Percentiles rank a stretch among this genome's conserved stretches.
Evolutionary conservation across 78 protist genomes (phyloP).

Genomic region (Acrasis kona): DNA sequence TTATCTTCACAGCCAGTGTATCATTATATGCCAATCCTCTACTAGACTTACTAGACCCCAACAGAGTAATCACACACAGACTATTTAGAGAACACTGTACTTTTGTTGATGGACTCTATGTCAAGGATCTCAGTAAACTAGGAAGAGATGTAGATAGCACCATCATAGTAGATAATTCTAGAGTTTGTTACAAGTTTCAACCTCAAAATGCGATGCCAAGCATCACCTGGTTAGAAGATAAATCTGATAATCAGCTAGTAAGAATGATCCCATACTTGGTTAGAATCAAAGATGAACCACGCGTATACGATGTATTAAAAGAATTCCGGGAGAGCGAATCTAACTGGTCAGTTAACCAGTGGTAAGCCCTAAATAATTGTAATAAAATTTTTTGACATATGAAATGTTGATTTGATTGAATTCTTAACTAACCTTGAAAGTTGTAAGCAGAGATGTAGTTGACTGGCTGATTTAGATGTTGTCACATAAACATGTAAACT

Average conservation of each 20-base stretch:
- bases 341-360: too few species aligned
- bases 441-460: too few species aligned
- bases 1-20: slow-evolving; percentile 79
- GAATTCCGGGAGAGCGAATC: too few species aligned
- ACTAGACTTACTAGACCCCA: background rate
- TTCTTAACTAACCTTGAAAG: too few species aligned
- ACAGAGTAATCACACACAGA: slow-evolving; percentile 3
- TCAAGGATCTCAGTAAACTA: slow-evolving; percentile 73
- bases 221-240: slow-evolving; percentile 67
- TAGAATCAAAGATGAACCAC: too few species aligned
- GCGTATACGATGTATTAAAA: too few species aligned
- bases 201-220: slow-evolving; percentile 22
- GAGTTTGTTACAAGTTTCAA: slow-evolving; percentile 29
- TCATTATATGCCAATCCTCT: slow-evolving; percentile 19
- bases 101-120: slow-evolving; percentile 53
- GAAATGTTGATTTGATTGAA: too few species aligned
- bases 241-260: slow-evolving; percentile 63
- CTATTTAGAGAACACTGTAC: background rate
- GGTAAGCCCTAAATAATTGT: too few species aligned
- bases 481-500: too few species aligned
- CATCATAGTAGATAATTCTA: slow-evolving; percentile 78
- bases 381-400: too few species aligned
- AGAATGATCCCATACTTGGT: too few species aligned
- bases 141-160: slow-evolving; percentile 61
- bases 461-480: too few species aligned